Percentiles rank a stretch among this genome's conserved stretches.
These are phyloP conservation scores for Mycosphaerella sp. DNA, from an alignment of 2,329 filamentous ascomycete genomes.

Conservation along the genomic window DNA sequence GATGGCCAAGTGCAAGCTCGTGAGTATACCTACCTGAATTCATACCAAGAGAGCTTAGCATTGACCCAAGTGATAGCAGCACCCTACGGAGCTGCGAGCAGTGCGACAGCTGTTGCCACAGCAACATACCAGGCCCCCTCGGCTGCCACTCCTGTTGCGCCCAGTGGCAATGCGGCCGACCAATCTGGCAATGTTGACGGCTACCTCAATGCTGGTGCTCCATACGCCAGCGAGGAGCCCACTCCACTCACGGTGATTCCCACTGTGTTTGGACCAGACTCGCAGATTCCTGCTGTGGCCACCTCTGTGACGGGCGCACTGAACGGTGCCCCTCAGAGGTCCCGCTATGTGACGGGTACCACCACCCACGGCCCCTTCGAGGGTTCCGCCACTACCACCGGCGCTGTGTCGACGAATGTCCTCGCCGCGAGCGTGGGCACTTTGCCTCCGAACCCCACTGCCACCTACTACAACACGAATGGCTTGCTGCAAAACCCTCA, in stretches of 20 bases:
- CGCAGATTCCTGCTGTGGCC: constrained; percentile 37
- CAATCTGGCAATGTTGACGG: constrained; percentile 34
- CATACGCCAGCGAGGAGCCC: constrained; percentile 35
- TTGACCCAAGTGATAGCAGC: background rate
- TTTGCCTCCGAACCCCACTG: constrained; percentile 53
- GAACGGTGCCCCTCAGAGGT: constrained; percentile 42
- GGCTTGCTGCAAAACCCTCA: constrained; percentile 61
- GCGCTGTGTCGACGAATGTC: constrained; percentile 57
- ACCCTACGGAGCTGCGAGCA: background rate
- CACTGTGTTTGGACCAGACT: constrained; percentile 41
- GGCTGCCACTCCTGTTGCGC: background rate
- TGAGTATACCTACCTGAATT: background rate
- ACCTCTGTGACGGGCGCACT: constrained; percentile 30
- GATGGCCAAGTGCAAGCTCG: background rate
- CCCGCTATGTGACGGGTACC: constrained; percentile 49
- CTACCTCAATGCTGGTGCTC: constrained; percentile 42
- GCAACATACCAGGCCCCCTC: constrained; percentile 2
- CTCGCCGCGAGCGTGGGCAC: constrained; percentile 54
- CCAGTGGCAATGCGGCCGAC: constrained; percentile 17
- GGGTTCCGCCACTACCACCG: constrained; percentile 63
- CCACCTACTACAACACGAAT: constrained; percentile 65
- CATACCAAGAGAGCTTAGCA: background rate
- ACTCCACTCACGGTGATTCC: constrained; percentile 35
- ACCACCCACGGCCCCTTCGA: constrained; percentile 64
- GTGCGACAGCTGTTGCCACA: background rate